Evolutionary conservation across 139 green algal genomes (phyloP).

Genomic region (Spirogloea muscicola): DNA sequence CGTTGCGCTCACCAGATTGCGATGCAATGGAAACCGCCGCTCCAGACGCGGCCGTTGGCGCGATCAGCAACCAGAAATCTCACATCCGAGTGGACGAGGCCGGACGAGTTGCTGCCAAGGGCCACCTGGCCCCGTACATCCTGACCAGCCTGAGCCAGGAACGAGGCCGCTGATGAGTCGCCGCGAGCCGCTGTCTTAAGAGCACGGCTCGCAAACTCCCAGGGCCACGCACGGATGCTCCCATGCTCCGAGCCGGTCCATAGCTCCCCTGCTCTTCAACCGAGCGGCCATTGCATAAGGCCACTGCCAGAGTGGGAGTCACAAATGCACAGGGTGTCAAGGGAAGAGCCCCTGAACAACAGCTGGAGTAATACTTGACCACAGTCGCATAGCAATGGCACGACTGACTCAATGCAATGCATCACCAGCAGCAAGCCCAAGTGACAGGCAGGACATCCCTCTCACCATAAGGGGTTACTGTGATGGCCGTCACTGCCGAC

Average conservation of each 20-base stretch:
- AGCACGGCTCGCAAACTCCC: no score
- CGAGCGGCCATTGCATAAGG: no score
- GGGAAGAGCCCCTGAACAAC: not conserved
- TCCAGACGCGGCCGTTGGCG: constrained; percentile 31
- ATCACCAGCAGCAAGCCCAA: not conserved
- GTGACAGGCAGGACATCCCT: not conserved
- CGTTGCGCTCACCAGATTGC: constrained; percentile 32
- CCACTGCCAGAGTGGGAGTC: no score
- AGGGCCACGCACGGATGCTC: no score
- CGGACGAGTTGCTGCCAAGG: not conserved
- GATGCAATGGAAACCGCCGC: constrained; percentile 14
- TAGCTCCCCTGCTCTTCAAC: constrained; percentile 41
- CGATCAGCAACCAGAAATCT: constrained; percentile 17
- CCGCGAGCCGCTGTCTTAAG: no score
- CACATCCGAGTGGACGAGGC: constrained; percentile 1
- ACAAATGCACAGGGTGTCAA: not conserved
- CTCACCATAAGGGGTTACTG: constrained; percentile 13
- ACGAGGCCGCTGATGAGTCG: not conserved
- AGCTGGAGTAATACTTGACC: not conserved
- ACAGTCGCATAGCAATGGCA: not conserved
- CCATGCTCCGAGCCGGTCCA: constrained; percentile 31
- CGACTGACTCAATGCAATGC: not conserved
- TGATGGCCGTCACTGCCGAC: constrained; percentile 3
- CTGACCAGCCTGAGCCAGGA: not conserved
- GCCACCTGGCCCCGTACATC: not conserved